A percentile compares a stretch with the other conserved stretches of the same genome.
Conservation (phyloP, 2,329 filamentous ascomycete species). For the Penicillium crustosum region DNA sequence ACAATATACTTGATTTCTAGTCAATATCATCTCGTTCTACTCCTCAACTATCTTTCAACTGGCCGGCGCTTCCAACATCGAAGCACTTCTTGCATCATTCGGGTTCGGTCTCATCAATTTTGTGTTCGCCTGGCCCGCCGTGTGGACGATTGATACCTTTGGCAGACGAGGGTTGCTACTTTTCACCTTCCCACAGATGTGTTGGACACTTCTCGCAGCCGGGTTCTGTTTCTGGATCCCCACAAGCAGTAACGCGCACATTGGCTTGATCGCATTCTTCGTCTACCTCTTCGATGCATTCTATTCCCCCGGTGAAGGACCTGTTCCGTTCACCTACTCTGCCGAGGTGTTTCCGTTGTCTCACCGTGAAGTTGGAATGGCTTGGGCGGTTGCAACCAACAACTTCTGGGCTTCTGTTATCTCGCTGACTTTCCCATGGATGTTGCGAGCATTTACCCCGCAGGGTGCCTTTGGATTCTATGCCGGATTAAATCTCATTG, state of each 20-base stretch:
- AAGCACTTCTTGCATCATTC: conserved; percentile 26
- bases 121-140: conserved; percentile 31
- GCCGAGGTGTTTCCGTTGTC: conserved; percentile 47
- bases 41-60: conserved; percentile 26
- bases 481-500: conserved; percentile 55
- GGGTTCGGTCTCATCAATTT: conserved; percentile 34
- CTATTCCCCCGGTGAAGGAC: conserved; percentile 55
- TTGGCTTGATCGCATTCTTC: conserved; percentile 26
- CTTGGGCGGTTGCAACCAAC: conserved; percentile 38
- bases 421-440: conserved; percentile 46
- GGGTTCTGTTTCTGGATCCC: conserved; percentile 27
- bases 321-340: conserved; percentile 23
- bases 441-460: conserved; percentile 46
- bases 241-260: conserved; percentile 5
- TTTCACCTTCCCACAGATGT: conserved; percentile 30
- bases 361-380: conserved; percentile 47
- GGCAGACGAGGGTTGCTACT: conserved; percentile 30
- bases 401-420: conserved; percentile 47
- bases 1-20: conserved; percentile 10
- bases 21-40: conserved; percentile 35
- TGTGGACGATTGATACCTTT: conserved; percentile 29
- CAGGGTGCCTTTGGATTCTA: conserved; percentile 60
- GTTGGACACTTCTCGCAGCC: conserved; percentile 26
- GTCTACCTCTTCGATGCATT: conserved; percentile 68
- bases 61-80: conserved; percentile 15